A percentile compares a stretch with the other conserved stretches of the same genome.
Evolutionary conservation across 2,329 filamentous ascomycete genomes (phyloP).

Genomic region (Gnomoniopsis smithogilvyi): DNA sequence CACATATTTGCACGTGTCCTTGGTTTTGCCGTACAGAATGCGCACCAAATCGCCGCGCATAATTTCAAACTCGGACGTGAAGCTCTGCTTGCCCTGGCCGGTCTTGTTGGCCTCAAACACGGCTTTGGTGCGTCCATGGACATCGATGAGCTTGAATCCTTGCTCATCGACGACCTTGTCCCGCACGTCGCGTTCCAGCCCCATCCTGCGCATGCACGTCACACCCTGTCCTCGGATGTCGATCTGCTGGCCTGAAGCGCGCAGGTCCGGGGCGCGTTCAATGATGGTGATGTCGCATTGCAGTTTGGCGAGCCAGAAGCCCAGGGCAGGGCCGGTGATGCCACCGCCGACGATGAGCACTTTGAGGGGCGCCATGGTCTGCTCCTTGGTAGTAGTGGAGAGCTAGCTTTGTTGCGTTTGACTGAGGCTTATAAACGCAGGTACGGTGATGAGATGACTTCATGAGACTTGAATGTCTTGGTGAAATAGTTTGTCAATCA

Average conservation of each 20-base stretch:
- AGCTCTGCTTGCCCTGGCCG: conserved; percentile 38
- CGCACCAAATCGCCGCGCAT: conserved; percentile 54
- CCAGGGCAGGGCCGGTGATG: conserved; percentile 41
- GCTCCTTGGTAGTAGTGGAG: not conserved
- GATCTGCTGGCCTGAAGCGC: conserved; percentile 41
- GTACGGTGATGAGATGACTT: no score
- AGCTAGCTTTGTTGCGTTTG: no score
- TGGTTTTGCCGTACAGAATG: conserved; percentile 43
- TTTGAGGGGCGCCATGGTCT: conserved; percentile 31
- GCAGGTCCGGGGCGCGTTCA: conserved; percentile 36
- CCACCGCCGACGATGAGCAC: conserved; percentile 48
- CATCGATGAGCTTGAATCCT: conserved; percentile 45
- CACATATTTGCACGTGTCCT: conserved; percentile 24
- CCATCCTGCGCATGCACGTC: conserved; percentile 3
- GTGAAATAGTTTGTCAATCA: no score
- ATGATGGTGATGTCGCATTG: conserved; percentile 39
- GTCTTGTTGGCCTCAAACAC: conserved; percentile 36
- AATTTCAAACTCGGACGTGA: conserved; percentile 58
- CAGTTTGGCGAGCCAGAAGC: conserved; percentile 36
- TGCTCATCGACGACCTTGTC: conserved; percentile 39
- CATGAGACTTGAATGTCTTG: no score
- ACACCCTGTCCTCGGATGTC: conserved; percentile 40
- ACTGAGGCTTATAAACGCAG: no score
- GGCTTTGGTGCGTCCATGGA: conserved; percentile 33
- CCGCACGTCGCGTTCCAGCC: conserved; percentile 34